Conservation (phyloP, 2,329 filamentous ascomycete species). For the Boeremia exigua region DNA sequence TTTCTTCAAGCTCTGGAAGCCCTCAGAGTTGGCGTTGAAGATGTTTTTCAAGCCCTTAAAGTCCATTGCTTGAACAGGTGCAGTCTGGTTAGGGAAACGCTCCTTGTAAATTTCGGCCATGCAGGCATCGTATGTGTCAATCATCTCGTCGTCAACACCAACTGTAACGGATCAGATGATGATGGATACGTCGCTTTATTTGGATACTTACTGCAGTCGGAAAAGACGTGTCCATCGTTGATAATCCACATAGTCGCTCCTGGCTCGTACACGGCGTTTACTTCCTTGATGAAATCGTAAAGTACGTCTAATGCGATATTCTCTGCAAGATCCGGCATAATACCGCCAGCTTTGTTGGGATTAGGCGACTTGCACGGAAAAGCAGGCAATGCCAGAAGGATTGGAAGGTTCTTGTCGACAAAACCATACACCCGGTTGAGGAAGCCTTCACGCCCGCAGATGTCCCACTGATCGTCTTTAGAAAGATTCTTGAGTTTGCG, state of each 20-base stretch:
- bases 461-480: constrained; percentile 37
- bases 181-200: not conserved
- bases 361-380: constrained; percentile 70
- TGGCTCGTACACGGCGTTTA: constrained; percentile 49
- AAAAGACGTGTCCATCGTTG: constrained; percentile 53
- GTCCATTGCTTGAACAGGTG: constrained; percentile 31
- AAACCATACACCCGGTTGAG: constrained; percentile 35
- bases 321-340: constrained; percentile 53
- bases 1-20: constrained; percentile 30
- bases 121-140: constrained; percentile 49
- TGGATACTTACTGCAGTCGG: constrained; percentile 48
- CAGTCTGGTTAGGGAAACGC: constrained; percentile 26
- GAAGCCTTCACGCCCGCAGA: constrained; percentile 32
- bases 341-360: constrained; percentile 60
- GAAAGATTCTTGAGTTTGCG: constrained; percentile 37
- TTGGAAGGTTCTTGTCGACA: constrained; percentile 33
- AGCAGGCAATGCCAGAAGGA: constrained; percentile 56
- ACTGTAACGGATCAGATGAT: constrained; percentile 31
- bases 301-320: constrained; percentile 51
- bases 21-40: constrained; percentile 33
- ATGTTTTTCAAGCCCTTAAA: constrained; percentile 41
- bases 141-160: constrained; percentile 53
- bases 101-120: constrained; percentile 49
- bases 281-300: constrained; percentile 50
- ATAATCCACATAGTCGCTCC: constrained; percentile 53